Evolutionary conservation across 2,329 filamentous ascomycete genomes (phyloP), one percentile per base, ranked within the genome.

Genomic region (Thelonectria discophora): DNA sequence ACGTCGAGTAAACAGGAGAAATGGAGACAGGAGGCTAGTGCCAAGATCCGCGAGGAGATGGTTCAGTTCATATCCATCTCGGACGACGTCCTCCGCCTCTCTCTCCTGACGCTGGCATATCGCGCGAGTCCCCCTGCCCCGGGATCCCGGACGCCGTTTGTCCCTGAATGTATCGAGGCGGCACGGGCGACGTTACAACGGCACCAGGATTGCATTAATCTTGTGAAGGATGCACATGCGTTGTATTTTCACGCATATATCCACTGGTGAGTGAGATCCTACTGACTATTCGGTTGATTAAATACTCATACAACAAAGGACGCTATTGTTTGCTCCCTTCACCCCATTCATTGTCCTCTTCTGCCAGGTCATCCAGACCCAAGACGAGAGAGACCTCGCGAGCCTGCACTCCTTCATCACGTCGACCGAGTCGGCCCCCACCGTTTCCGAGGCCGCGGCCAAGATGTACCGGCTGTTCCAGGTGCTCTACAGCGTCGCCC

Each of bases 401-500:
- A 83, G 84, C 21, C 78, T 88, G 1, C 70, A 77, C n/a, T 79
- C 78, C 2, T 82, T 88, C 17, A 78, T 83, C 47, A 69, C 74
- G 5, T 87, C 83, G 12, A 79, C 88, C 1, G 80, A 82, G 59
- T 78, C 80, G 0, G 80, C 81, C 5, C 79, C 79, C 32, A 77
- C 81, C 5, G 66, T 79, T 2, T 79, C 77, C 1, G 70, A 85
- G 56, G 82, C 83, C 0, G 82, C 85, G 7, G 78, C 80, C 24
- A 85, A 85, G 65, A 76, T 88, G 15, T 81, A 86, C 63, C 84
- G 81, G 24, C 78, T 89, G 13, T 88, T 86, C 64, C 80, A 85
- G 48, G 81, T 87, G 2, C 81, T 89, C 51, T 81, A 84, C 64
- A 85, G 80, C 37, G 83, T 89, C 8, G 86, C 86, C 0, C 79